phyloP scores from a whole-genome alignment of 768 basidiomycete genomes.

The Psilocybe subaeruginosa region DNA sequence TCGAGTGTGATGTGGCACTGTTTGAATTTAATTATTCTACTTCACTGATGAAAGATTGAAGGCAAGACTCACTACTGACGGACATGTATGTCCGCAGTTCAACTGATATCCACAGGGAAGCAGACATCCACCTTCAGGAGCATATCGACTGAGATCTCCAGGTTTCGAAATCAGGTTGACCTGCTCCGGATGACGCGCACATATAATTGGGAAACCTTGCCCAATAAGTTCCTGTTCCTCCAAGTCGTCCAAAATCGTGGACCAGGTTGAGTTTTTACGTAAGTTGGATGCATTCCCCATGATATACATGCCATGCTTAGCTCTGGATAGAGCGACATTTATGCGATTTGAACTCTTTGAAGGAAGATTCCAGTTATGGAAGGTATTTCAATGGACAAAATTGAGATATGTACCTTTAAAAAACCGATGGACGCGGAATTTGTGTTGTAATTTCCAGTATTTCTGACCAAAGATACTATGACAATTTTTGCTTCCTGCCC shows the following conservation, averaged over 20 bases:
- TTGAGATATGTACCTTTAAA: slow-evolving; percentile 51
- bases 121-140: slow-evolving; percentile 73
- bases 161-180: slow-evolving; percentile 47
- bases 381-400: too few relatives aligned
- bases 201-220: slow-evolving; percentile 56
- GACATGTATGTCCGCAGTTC: slow-evolving; percentile 67
- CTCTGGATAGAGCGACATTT: slow-evolving; percentile 62
- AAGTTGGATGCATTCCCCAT: slow-evolving; percentile 68
- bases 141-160: slow-evolving; percentile 48
- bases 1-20: slow-evolving; percentile 68
- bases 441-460: slow-evolving; percentile 36
- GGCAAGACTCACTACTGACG: slow-evolving; percentile 48
- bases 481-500: slow-evolving; percentile 63
- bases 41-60: too few relatives aligned
- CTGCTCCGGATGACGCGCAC: slow-evolving; percentile 55
- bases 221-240: slow-evolving; percentile 50
- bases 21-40: neutral
- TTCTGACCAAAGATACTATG: slow-evolving; percentile 77
- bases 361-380: neutral
- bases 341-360: slow-evolving; percentile 8
- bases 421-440: slow-evolving; percentile 58
- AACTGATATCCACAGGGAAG: slow-evolving; percentile 56
- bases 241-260: slow-evolving; percentile 54
- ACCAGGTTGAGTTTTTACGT: slow-evolving; percentile 59
- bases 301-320: slow-evolving; percentile 74